Evolutionary conservation across 768 basidiomycete genomes (phyloP).

Genomic region (Pisolithus microcarpus): DNA sequence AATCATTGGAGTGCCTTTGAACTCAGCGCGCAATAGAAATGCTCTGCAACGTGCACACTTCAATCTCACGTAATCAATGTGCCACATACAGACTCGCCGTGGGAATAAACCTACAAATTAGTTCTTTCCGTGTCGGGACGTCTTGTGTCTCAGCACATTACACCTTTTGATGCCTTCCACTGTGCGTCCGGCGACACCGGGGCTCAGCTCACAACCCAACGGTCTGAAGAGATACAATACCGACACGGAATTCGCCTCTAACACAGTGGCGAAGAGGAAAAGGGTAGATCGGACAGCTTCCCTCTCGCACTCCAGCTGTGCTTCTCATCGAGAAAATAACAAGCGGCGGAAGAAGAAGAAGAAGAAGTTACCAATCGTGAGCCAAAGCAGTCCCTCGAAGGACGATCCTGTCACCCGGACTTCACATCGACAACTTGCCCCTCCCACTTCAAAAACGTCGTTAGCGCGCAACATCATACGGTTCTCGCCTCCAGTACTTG

Average conservation of each 20-base stretch:
- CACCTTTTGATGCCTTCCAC: constrained; percentile 18
- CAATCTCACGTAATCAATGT: no score
- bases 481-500: constrained; percentile 17
- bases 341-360: constrained; percentile 24
- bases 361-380: constrained; percentile 23
- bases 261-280: constrained; percentile 16
- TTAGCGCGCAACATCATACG: constrained; percentile 21
- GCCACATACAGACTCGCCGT: background rate
- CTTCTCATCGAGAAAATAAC: constrained; percentile 14
- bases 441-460: constrained; percentile 6
- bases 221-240: constrained; percentile 5
- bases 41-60: no score
- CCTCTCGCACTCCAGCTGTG: constrained; percentile 12
- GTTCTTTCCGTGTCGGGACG: no score
- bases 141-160: background rate
- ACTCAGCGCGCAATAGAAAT: no score
- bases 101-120: background rate
- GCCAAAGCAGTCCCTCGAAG: constrained; percentile 1
- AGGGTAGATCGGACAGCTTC: constrained; percentile 14
- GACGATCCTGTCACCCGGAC: constrained; percentile 5
- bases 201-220: constrained; percentile 3
- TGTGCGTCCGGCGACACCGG: constrained; percentile 15
- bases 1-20: no score
- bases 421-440: constrained; percentile 5
- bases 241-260: constrained; percentile 12